Percentiles rank a stretch among this genome's conserved stretches.
Evolutionary conservation across 1,139 yeast genomes (phyloP).

Genomic region (Debaryomyces sp.): DNA sequence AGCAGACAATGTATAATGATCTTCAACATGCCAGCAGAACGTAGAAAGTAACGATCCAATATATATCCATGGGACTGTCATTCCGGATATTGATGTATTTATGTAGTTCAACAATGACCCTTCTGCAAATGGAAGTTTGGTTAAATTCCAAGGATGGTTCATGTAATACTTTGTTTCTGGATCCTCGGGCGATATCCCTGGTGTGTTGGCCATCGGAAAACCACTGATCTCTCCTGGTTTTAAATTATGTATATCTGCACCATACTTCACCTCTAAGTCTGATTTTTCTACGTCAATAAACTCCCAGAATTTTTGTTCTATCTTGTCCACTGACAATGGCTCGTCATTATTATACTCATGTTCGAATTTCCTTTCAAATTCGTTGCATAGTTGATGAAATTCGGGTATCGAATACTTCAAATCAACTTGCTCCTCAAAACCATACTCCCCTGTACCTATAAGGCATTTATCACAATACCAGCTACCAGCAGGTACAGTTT

Average conservation of each 20-base stretch:
- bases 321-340: slow-evolving; percentile 38
- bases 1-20: slow-evolving; percentile 76
- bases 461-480: slow-evolving; percentile 88
- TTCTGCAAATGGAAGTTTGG: slow-evolving; percentile 64
- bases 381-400: slow-evolving; percentile 60
- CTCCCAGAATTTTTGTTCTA: slow-evolving; percentile 67
- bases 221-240: slow-evolving; percentile 68
- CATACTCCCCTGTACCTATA: slow-evolving; percentile 86
- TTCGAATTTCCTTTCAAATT: slow-evolving; percentile 48
- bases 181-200: slow-evolving; percentile 20
- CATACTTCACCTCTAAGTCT: slow-evolving; percentile 63
- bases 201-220: slow-evolving; percentile 52
- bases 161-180: slow-evolving; percentile 38
- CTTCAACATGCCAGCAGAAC: slow-evolving; percentile 87
- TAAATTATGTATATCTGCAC: slow-evolving; percentile 74
- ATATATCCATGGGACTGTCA: slow-evolving; percentile 84
- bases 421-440: slow-evolving; percentile 72
- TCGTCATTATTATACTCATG: slow-evolving; percentile 27
- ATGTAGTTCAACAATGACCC: slow-evolving; percentile 67
- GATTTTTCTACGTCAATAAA: slow-evolving; percentile 47
- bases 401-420: slow-evolving; percentile 60
- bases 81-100: slow-evolving; percentile 68
- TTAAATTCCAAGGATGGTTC: slow-evolving; percentile 67
- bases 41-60: slow-evolving; percentile 75
- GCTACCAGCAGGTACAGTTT: slow-evolving; percentile 51